These are phyloP conservation scores for Eutrema salsugineum DNA, from an alignment of 441 rosid species.

Conservation along the genomic window DNA sequence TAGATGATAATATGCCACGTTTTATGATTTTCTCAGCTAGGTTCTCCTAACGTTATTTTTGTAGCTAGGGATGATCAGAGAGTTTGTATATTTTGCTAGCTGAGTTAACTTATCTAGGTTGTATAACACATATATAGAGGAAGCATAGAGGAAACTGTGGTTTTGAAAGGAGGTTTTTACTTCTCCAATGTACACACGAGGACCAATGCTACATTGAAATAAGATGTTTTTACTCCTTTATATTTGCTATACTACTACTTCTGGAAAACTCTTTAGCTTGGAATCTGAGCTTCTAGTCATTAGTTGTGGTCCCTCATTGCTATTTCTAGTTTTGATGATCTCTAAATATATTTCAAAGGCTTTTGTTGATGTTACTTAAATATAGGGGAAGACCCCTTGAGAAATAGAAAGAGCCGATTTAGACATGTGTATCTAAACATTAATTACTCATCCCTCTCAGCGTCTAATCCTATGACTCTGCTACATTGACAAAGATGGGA, in stretches of 20 bases:
- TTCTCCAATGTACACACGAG: slow-evolving; percentile 29
- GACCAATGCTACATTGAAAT: slow-evolving; percentile 27
- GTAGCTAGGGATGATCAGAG: slow-evolving; percentile 30
- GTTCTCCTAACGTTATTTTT: slow-evolving; percentile 16
- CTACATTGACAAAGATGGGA: background rate
- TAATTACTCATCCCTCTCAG: background rate
- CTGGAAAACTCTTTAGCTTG: slow-evolving; percentile 26
- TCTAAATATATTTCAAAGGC: slow-evolving; percentile 14
- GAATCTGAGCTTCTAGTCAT: slow-evolving; percentile 24
- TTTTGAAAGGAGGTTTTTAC: background rate
- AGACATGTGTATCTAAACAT: no score
- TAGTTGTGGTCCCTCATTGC: slow-evolving; percentile 13
- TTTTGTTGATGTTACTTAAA: slow-evolving; percentile 12
- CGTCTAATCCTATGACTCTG: slow-evolving; percentile 15
- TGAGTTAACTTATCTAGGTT: slow-evolving; percentile 22
- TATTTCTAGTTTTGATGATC: slow-evolving; percentile 4
- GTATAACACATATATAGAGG: slow-evolving; percentile 18
- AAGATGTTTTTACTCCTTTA: slow-evolving; percentile 14
- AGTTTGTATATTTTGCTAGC: slow-evolving; percentile 27
- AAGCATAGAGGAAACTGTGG: slow-evolving; percentile 13
- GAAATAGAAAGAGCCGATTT: slow-evolving; percentile 15
- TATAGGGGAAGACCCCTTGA: slow-evolving; percentile 7
- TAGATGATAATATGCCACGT: background rate
- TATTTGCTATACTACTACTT: slow-evolving; percentile 10
- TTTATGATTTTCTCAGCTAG: slow-evolving; percentile 18